Evolutionary conservation across 495 filamentous ascomycete genomes (phyloP).

Genomic region (Pyrenula aspistea): DNA sequence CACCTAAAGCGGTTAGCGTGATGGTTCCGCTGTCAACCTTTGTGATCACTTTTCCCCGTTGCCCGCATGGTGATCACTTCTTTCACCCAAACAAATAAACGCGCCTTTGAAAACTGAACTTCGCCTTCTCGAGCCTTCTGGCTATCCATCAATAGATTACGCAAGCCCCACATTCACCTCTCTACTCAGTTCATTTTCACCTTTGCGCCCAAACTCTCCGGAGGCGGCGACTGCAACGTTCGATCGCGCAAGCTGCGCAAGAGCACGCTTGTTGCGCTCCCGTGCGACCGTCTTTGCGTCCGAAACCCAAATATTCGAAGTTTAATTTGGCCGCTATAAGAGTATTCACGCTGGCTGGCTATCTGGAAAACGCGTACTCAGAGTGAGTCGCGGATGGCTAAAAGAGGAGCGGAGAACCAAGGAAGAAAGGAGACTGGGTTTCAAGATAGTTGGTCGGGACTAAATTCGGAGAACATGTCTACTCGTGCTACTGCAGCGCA

Average conservation of each 20-base stretch:
- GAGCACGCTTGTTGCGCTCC: not conserved
- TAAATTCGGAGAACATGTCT: conserved; percentile 24
- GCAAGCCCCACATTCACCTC: too few relatives aligned
- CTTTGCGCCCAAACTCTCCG: not conserved
- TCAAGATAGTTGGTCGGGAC: not conserved
- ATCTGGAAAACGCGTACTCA: not conserved
- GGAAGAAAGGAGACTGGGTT: not conserved
- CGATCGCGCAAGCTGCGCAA: not conserved
- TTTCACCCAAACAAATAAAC: not conserved
- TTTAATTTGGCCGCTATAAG: not conserved
- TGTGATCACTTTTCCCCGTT: not conserved
- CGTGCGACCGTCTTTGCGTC: not conserved
- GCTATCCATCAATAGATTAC: too few relatives aligned
- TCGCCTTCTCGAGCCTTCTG: too few relatives aligned
- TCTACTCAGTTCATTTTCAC: too few relatives aligned
- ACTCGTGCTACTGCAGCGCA: conserved; percentile 38
- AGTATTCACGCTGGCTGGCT: not conserved
- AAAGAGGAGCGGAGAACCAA: not conserved
- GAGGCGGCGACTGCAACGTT: not conserved
- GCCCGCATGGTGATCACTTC: not conserved
- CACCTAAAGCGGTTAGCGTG: not conserved
- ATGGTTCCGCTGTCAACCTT: not conserved
- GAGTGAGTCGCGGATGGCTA: not conserved
- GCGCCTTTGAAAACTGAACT: too few relatives aligned
- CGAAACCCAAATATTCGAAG: not conserved